Evolutionary conservation across 192 early-diverging fungal genomes (phyloP).

Genomic region (Rhizophagus sp.): DNA sequence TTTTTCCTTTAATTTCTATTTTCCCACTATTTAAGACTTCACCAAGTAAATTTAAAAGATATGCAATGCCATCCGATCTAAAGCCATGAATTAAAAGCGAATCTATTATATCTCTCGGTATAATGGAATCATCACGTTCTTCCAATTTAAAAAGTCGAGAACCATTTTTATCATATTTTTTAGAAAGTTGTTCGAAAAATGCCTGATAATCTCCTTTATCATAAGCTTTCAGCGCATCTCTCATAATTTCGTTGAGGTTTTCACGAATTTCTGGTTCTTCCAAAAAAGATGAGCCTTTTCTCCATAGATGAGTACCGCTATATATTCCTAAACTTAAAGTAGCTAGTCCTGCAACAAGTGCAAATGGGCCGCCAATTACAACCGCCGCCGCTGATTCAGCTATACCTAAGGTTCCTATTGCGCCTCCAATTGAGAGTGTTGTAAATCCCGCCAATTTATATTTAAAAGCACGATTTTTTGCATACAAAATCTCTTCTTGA

Average conservation of each 20-base stretch:
- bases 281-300: background rate
- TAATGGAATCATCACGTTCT: background rate
- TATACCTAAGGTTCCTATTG: too few species aligned
- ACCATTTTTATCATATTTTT: background rate
- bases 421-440: background rate
- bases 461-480: background rate
- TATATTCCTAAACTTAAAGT: background rate
- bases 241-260: background rate
- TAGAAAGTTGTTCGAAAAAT: background rate
- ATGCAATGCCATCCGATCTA: slow-evolving; percentile 10
- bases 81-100: background rate
- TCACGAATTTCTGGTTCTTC: background rate
- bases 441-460: background rate
- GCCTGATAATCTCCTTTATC: background rate
- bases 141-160: background rate
- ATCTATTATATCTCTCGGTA: background rate
- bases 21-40: background rate
- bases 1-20: background rate
- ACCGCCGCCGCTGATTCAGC: background rate
- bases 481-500: background rate
- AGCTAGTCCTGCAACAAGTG: background rate
- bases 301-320: background rate
- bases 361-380: background rate
- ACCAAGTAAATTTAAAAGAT: slow-evolving; percentile 3
- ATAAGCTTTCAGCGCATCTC: background rate